Evolutionary conservation across 257 asterid genomes (phyloP), one percentile per base, ranked within the genome.

Genomic region (Misopates orontium): DNA sequence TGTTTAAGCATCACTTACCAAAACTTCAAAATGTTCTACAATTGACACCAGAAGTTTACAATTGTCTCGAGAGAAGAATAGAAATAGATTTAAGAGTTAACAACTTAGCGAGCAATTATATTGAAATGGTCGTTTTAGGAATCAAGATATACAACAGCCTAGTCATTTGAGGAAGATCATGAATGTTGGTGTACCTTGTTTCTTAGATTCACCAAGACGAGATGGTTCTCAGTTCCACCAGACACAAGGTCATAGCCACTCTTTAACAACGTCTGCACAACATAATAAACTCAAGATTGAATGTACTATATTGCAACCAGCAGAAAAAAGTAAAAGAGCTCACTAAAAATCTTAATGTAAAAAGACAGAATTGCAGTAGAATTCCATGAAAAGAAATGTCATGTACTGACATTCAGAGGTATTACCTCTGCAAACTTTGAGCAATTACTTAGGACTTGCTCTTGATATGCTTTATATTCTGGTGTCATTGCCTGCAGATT

Each of bases 191-290:
- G 58, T 81, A 89, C 96, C 97, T 85, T 87, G 66, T 87, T 69
- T 82, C 79, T 80, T 64, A 93, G 75, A 74, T 93, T 93, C 58
- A 93, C 97, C 77, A 93, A 75, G 44, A 93, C 97, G 5, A 93
- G 91, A 87, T 93, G 98, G 80, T 93, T 93, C 13, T 93, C 98
- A 18, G 98, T 93, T 74, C 98, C 98, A 44, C 97, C 98, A 73
- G 98, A 93, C 21, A 93, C 98, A 58, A 93, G 80, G 24, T 93
- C 81, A 74, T 93, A 90, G 63, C 94, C 97, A 60, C 23, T 71
- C 74, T 75, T 82, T 66, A 88, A 58, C 84, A 93, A 84, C 69
- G 87, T 69, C 99, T 93, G 90, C 77, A 28, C 36, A 63, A 47
- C 56, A 64, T 17, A 24, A 49, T 32, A 13, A 64, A 21, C 40